A percentile compares a stretch with the other conserved stretches of the same genome.
phyloP scores from a whole-genome alignment of 75 land plant species.

The Larix kaempferi region DNA sequence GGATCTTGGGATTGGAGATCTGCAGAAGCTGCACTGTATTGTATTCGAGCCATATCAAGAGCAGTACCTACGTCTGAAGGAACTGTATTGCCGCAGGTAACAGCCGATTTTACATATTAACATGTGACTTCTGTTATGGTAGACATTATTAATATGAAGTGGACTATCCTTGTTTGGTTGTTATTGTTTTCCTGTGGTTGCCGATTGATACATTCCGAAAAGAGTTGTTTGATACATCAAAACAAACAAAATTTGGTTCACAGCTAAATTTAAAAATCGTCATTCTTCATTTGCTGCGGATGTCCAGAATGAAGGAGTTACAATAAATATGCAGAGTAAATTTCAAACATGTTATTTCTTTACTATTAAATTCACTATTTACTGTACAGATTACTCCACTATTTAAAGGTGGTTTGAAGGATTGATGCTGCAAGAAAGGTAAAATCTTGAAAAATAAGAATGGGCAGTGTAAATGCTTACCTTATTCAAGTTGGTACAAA shows the following conservation, averaged over 20 bases:
- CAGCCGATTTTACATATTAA: not conserved
- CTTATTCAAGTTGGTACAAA: too few species aligned
- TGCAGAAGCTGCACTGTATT: slow-evolving; percentile 87
- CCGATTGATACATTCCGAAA: not conserved
- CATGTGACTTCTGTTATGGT: not conserved
- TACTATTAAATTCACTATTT: too few species aligned
- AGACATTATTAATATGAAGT: not conserved
- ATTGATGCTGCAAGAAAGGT: too few species aligned
- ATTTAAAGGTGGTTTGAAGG: too few species aligned
- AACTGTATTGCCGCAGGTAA: slow-evolving; percentile 85
- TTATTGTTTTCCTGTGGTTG: not conserved
- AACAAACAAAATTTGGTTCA: not conserved
- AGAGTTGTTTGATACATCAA: not conserved
- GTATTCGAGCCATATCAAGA: slow-evolving; percentile 83
- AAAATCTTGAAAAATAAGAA: too few species aligned
- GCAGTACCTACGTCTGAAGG: slow-evolving; percentile 73
- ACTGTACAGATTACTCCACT: too few species aligned
- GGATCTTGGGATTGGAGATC: slow-evolving; percentile 74
- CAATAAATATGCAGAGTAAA: too few species aligned
- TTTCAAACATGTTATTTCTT: too few species aligned
- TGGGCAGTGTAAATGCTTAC: too few species aligned
- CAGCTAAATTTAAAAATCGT: not conserved
- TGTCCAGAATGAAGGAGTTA: too few species aligned
- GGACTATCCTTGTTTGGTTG: not conserved
- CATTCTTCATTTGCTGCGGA: too few species aligned